Evolutionary conservation across 2,329 filamentous ascomycete species (phyloP).

Genomic region (Penicillium occitanis): DNA sequence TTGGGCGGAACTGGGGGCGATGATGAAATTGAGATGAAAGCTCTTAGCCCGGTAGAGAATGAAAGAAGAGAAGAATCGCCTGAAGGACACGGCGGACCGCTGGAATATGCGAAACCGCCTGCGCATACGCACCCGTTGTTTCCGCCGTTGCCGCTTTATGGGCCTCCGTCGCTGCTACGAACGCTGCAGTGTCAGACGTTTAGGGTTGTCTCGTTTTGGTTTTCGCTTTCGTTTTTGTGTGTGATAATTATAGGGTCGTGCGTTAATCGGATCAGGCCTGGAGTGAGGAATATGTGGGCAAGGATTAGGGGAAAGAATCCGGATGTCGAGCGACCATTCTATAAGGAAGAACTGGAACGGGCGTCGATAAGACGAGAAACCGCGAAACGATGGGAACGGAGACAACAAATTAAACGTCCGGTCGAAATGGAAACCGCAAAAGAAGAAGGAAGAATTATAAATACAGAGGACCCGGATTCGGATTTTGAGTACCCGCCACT

Average conservation of each 20-base stretch:
- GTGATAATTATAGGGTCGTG: constrained; percentile 74
- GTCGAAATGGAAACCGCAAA: constrained; percentile 37
- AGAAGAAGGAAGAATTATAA: constrained; percentile 38
- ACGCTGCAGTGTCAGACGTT: constrained; percentile 66
- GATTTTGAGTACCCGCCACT: constrained; percentile 64
- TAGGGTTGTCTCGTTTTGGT: constrained; percentile 66
- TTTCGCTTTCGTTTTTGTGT: constrained; percentile 74
- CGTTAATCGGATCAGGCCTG: constrained; percentile 62
- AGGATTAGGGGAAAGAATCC: constrained; percentile 61
- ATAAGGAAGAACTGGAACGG: constrained; percentile 67
- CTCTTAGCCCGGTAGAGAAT: neutral
- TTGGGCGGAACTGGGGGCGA: neutral
- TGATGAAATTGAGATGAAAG: neutral
- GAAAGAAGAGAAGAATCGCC: neutral
- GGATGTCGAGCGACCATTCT: constrained; percentile 64
- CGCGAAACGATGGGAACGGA: constrained; percentile 61
- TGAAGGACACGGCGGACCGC: constrained; percentile 12
- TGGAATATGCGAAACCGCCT: constrained; percentile 23
- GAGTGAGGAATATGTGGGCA: constrained; percentile 52
- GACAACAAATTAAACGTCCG: constrained; percentile 39
- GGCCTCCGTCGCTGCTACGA: constrained; percentile 66
- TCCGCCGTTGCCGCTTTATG: constrained; percentile 78
- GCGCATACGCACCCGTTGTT: constrained; percentile 75
- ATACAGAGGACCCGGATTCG: constrained; percentile 24
- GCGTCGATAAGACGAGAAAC: constrained; percentile 57